Evolutionary conservation across 2,329 filamentous ascomycete species (phyloP), one percentile per base, ranked within the genome.

Genomic region (Alternaria infectoria): DNA sequence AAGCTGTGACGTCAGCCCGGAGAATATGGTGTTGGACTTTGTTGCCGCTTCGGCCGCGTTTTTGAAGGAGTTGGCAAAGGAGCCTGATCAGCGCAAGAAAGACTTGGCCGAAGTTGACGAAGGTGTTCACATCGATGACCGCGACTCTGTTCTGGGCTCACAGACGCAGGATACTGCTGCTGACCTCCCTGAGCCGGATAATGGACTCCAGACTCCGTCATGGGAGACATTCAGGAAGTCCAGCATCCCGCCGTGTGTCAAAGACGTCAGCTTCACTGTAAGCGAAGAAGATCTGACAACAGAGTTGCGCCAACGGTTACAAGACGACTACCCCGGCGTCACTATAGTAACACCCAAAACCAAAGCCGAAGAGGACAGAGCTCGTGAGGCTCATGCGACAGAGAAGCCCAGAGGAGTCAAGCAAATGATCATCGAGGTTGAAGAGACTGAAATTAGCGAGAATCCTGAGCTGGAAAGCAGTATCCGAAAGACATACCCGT

Each of bases 401-500:
- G 30, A 57, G 28, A 69, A 57, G 23, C 64, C 61, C 8, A 44
- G 40, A 13, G 64, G 63, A 9, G 17, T 66, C 7, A 61, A 61
- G 56, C 43, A 28, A 15, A 61, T 65, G 28, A 46, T 57, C 5
- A 62, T 68, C 26, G 52, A 64, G 45, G 55, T 68, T 36, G 56
- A 64, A 13, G 26, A 54, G 21, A 15, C 44, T 7, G 49, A 59
- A 45, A 4, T 55, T 6, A 25, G 40, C n/a, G 40, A 32, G 15
- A 40, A 64, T 32, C 58, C 45, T 6, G 21, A 15, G 15, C 50
- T 66, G 6, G 52, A 59, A 21, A 28, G 21, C 12, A 50, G 17
- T 6, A 55, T 68, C 7, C 55, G 47, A 40, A 50, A 62, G 15
- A 52, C n/a, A n/a, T 62, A 57, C 46, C 61, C 66, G 13, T 61